Base-by-base conservation (phyloP, 441 rosid genomes). In the Pelargonium citronellum region DNA sequence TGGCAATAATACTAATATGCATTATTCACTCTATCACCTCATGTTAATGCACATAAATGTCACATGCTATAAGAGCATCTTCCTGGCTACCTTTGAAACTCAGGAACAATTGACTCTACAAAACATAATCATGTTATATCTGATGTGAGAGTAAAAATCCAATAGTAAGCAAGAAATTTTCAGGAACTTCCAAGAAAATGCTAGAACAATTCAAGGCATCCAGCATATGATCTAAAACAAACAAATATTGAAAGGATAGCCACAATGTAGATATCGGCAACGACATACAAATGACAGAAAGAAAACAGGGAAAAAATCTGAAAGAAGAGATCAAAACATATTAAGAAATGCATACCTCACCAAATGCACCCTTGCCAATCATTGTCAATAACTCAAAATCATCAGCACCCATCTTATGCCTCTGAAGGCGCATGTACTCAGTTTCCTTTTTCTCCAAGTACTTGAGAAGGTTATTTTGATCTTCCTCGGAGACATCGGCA, bases 401-500 rank as follows among this genome's bases (percentile, higher is more conserved):
- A 69, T 83, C 86, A 77, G 79, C 86, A 15, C 83, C 84, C 77
- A 79, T 81, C 67, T 83, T 83, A 60, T 75, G 82, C 70, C 84
- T 76, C 64, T 83, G 86, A 67, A 74, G 47, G 64, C 86, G 80
- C 80, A 75, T 83, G 68, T 78, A 83, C 58, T 83, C 86, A 7
- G 76, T 78, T 69, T 83, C 86, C 46, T 76, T 83, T 64, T 80
- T 68, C 81, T 83, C 86, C 68, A 83, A 76, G 16, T 74, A 72
- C 57, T 83, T 76, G 30, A 80, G 37, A 65, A 78, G 72, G 64
- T 78, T 62, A 65, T 75, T 74, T 65, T 83, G 80, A 61, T 80
- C 86, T 72, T 83, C 86, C 34, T 69, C 80, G 39, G 86, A 68
- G 71, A 80, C 79, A 64, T 83, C 82, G 61, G 86, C 86, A 12